Percentiles rank a stretch among this genome's conserved stretches.
Evolutionary conservation across 176 grass and related monocot species (phyloP).

Genomic region (Rhynchospora breviuscula): DNA sequence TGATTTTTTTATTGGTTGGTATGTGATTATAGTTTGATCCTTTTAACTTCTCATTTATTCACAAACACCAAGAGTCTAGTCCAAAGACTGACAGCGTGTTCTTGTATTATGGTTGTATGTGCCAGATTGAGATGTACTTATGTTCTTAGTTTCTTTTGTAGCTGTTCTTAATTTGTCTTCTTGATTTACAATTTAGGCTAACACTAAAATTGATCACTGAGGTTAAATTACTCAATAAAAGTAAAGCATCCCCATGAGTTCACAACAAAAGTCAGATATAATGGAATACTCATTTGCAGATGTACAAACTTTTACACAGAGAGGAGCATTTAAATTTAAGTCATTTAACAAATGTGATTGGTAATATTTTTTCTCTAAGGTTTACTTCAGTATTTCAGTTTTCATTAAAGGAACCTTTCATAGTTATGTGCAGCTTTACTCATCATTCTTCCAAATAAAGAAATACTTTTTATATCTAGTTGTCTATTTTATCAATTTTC

Average conservation of each 20-base stretch:
- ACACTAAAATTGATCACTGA: not conserved
- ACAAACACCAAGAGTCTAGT: not conserved
- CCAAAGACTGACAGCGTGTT: not conserved
- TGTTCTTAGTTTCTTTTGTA: not conserved
- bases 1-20: constrained; percentile 34
- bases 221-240: not conserved
- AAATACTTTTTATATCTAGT: not conserved
- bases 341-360: no score
- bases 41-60: not conserved
- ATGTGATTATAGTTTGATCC: not conserved
- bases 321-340: not conserved
- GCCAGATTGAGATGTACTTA: not conserved
- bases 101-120: not conserved
- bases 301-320: not conserved
- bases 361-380: not conserved
- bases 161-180: not conserved
- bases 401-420: no score
- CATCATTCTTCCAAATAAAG: not conserved
- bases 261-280: not conserved
- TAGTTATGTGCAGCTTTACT: not conserved
- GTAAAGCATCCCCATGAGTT: not conserved
- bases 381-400: not conserved
- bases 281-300: not conserved
- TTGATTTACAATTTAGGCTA: not conserved
- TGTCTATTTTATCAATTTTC: not conserved